Conservation (phyloP, 2,329 filamentous ascomycete species). For the Penicillium sp. region DNA sequence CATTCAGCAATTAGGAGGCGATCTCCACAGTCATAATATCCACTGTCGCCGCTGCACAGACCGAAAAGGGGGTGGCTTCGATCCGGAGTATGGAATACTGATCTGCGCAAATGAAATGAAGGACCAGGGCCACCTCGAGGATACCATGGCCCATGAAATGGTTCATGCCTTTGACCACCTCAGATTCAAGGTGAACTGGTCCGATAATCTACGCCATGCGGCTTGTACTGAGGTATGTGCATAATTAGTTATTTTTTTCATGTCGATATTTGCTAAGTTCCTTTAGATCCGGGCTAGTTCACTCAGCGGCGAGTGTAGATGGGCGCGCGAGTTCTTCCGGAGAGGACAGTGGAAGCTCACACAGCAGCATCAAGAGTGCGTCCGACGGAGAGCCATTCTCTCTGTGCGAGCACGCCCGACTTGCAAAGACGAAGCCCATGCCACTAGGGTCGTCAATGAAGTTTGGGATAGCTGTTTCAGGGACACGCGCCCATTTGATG, state of each 20-base stretch:
- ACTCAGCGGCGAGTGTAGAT: conserved; percentile 90
- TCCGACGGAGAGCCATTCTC: conserved; percentile 73
- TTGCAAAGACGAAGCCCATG: conserved; percentile 83
- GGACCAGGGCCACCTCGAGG: conserved; percentile 78
- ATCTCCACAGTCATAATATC: conserved; percentile 72
- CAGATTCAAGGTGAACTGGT: conserved; percentile 83
- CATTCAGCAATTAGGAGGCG: conserved; percentile 74
- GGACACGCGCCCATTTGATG: conserved; percentile 93
- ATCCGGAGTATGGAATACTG: conserved; percentile 80
- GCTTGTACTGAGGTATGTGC: conserved; percentile 80
- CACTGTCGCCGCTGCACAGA: conserved; percentile 75
- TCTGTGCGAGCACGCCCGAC: conserved; percentile 75
- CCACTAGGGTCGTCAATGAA: conserved; percentile 84
- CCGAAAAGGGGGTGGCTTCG: conserved; percentile 78
- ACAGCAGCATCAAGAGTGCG: conserved; percentile 91
- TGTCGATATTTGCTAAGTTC: conserved; percentile 13
- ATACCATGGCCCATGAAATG: conserved; percentile 96
- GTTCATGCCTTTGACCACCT: conserved; percentile 94
- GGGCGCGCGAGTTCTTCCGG: conserved; percentile 79
- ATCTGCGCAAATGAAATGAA: conserved; percentile 90
- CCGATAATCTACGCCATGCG: conserved; percentile 78
- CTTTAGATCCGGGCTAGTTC: conserved; percentile 83
- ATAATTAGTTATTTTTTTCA: not conserved
- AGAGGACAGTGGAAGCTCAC: conserved; percentile 84
- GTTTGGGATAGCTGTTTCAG: conserved; percentile 98